Evolutionary conservation across 2,329 filamentous ascomycete species (phyloP).

Genomic region (Sporothrix pallida): DNA sequence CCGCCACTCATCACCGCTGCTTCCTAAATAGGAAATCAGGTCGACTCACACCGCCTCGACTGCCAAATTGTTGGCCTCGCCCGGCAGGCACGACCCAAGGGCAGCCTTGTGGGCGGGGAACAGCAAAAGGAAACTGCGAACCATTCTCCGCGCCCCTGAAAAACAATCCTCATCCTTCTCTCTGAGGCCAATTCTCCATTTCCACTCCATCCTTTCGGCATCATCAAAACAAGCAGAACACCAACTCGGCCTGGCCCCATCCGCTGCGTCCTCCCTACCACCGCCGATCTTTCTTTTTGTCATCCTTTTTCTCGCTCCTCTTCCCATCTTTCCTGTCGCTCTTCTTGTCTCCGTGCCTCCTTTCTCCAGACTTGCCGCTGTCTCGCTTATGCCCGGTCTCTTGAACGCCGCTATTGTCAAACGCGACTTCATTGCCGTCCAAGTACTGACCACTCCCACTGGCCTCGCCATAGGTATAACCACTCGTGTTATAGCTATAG

Average conservation of each 20-base stretch:
- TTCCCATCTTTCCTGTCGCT: background rate
- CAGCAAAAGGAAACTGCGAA: background rate
- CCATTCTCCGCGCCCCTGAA: background rate
- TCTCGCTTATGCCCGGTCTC: background rate
- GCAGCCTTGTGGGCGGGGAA: slow-evolving; percentile 6
- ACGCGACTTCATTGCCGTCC: background rate
- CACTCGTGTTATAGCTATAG: background rate
- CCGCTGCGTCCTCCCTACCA: background rate
- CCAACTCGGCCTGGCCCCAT: background rate
- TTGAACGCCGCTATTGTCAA: background rate
- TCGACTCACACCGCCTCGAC: background rate
- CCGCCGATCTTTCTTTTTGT: background rate
- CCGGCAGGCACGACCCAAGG: background rate
- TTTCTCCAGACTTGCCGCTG: too few species aligned
- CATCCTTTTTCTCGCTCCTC: background rate
- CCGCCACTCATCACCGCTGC: background rate
- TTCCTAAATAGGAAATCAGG: background rate
- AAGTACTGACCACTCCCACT: too few species aligned
- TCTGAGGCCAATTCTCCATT: background rate
- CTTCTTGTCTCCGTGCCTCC: background rate
- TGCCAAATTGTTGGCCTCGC: background rate
- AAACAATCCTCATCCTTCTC: background rate
- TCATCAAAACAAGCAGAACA: background rate
- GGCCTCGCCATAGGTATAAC: background rate
- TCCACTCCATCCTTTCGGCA: background rate